phyloP scores from a whole-genome alignment of 345 rosid species.

The Stellera chamaejasme region DNA sequence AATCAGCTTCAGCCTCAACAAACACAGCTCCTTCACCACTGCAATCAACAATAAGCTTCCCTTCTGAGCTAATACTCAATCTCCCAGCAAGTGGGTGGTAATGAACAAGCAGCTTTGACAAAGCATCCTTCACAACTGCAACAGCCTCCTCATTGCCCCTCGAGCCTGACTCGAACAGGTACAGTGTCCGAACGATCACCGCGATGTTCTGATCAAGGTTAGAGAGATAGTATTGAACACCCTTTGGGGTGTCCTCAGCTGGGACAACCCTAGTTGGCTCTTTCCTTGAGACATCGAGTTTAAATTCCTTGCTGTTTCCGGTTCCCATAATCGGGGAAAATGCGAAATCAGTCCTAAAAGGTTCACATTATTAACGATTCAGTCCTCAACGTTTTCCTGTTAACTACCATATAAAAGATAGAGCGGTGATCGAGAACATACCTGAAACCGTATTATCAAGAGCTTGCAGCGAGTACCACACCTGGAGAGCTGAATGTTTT shows the following conservation, averaged over 20 bases:
- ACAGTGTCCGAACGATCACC: conserved; percentile 61
- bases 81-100: conserved; percentile 75
- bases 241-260: conserved; percentile 52
- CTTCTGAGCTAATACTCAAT: conserved; percentile 59
- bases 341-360: not conserved
- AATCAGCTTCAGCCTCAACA: conserved; percentile 75
- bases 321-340: not conserved
- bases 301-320: conserved; percentile 14
- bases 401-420: not conserved
- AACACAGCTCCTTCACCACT: conserved; percentile 79
- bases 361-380: not conserved
- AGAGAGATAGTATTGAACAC: conserved; percentile 48
- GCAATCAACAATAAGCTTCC: conserved; percentile 72
- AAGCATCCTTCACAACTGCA: conserved; percentile 48
- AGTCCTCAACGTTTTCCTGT: no score
- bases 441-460: not conserved
- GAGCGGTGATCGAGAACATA: not conserved
- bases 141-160: conserved; percentile 58
- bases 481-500: conserved; percentile 2
- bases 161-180: conserved; percentile 60
- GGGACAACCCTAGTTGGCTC: conserved; percentile 58
- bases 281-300: conserved; percentile 34
- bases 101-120: conserved; percentile 62
- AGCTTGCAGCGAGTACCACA: not conserved
- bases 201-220: conserved; percentile 94